phyloP scores from a whole-genome alignment of 164 flowering plant genomes.

The Nelumbo lutea region DNA sequence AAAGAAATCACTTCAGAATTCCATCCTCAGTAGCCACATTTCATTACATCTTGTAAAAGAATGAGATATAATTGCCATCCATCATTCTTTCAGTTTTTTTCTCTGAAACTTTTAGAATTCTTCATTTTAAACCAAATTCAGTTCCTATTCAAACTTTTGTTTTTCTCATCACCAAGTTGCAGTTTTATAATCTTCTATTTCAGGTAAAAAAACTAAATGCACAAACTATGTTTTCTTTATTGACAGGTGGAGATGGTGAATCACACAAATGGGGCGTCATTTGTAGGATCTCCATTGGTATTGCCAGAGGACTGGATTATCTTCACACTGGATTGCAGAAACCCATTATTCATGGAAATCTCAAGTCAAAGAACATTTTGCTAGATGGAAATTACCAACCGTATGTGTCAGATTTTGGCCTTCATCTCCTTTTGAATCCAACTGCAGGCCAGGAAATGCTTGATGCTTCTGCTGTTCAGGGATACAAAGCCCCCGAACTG shows the following conservation, averaged over 20 bases:
- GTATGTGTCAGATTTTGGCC: conserved; percentile 65
- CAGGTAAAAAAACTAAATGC: conserved; percentile 4
- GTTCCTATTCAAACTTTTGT: neutral
- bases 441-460: conserved; percentile 76
- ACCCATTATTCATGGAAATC: conserved; percentile 81
- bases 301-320: conserved; percentile 68
- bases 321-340: conserved; percentile 63
- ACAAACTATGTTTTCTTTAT: conserved; percentile 1
- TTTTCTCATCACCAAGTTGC: neutral
- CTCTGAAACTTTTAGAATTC: neutral
- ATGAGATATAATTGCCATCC: neutral
- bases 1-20: no score
- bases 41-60: neutral
- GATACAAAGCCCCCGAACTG: conserved; percentile 94
- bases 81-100: neutral
- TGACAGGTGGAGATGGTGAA: conserved; percentile 47
- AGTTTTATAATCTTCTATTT: neutral
- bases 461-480: conserved; percentile 61
- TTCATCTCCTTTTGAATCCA: conserved; percentile 67
- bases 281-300: conserved; percentile 56
- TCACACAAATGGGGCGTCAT: conserved; percentile 62
- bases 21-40: no score
- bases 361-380: conserved; percentile 76
- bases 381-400: conserved; percentile 51
- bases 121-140: neutral